Evolutionary conservation across 2,329 filamentous ascomycete genomes (phyloP), one percentile per base, ranked within the genome.

Genomic region (Diaporthe sp.): DNA sequence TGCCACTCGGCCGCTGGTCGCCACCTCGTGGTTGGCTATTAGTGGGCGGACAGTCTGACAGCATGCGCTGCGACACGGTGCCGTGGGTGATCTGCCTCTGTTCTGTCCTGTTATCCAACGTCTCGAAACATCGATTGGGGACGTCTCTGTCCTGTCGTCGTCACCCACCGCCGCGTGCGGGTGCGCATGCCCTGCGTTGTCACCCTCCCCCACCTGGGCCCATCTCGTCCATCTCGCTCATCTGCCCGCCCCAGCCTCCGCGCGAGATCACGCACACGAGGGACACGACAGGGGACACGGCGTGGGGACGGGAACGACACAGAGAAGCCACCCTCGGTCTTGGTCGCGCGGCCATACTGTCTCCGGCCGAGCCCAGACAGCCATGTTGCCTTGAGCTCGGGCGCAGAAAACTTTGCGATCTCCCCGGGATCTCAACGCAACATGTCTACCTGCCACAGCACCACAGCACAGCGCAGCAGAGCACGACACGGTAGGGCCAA

Each of bases 361-460:
- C 55, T 72, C 62, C 62, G 62, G 44, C 62, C 62, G 62, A 68
- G 46, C 62, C 62, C 62, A 53, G 65, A 39, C 46, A 53, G 65
- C 22, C 65, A 68, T 68, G 65, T 39, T 68, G 65, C 46, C 65
- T 39, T 42, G 65, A 39, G 44, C 15, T 53, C 57, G 60, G 71
- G 44, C 57, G n/a, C 44, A 61, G 44, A 28, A 60, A 39, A 51
- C 44, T 39, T 72, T 58, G 44, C 57, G 25, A 72, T 37, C 70
- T 72, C 42, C 7, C 57, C 37, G 25, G 68, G 46, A 53, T 68
- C 65, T 68, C 46, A 53, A 28, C 46, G 46, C 46, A 42, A 28
- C 65, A 39, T 28, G 31, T 53, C 65, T 53, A 39, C 65, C 61
- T 49, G 42, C 44, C 46, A 53, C 31, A 37, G 65, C 65, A 53